Evolutionary conservation across 2,329 filamentous ascomycete genomes (phyloP), one percentile per base, ranked within the genome.

Genomic region (Aspergillus sp.): DNA sequence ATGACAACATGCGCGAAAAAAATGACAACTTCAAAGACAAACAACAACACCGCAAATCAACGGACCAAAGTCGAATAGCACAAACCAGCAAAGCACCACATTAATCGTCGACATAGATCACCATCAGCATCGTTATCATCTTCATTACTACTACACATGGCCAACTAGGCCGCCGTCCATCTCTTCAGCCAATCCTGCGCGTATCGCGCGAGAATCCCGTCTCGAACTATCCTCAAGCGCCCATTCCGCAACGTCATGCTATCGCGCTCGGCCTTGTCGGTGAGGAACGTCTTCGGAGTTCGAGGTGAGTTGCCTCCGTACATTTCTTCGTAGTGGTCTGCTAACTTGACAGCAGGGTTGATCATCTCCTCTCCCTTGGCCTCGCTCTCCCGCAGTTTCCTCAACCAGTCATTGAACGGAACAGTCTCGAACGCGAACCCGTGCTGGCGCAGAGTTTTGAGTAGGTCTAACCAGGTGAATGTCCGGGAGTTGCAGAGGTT

Each of bases 371-470:
- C 72, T 0, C 72, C 72, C 4, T 64, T 54, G 0, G 57, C 56
- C 31, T 72, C 72, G 48, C 73, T 75, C 34, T 68, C 66, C 1
- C 69, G 68, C 22, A 80, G 63, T 57, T 69, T 66, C 17, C 57
- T 41, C 19, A 79, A 30, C 78, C 78, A 80, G 13, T 72, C 68
- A 7, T 62, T 57, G 41, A 78, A 70, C 0, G 70, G 55, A 7
- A 79, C 73, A 1, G 66, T 69, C 25, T 76, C 65, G 57, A 80
- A 80, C 5, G 67, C 58, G 28, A 80, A 71, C 0, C 77, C 77
- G 11, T 66, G 71, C 1, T 63, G 54, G 4, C 57, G 65, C 9
- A 80, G 60, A 0, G 68, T 66, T 0, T 66, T 68, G 4, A 80
- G 68, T 50, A 79, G 67, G 0, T 64, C 58, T 0, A 68, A 66